Base-by-base conservation (phyloP, 352 stramenopile genomes). In the Globisporangium paddicum region DNA sequence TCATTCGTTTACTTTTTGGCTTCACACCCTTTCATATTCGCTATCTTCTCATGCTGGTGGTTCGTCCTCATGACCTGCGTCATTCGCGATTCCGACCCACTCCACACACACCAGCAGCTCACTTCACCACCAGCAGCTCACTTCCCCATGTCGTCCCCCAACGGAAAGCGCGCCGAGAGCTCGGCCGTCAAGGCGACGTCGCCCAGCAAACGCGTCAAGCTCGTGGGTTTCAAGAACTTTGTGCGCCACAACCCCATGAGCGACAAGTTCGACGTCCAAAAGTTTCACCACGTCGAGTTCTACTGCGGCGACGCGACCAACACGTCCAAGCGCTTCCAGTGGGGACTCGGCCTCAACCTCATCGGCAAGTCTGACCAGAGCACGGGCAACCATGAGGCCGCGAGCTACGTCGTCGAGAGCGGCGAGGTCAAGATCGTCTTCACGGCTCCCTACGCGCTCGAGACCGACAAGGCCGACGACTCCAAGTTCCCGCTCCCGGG, bases 261-360 rank as follows among this genome's bases (percentile, higher is more conserved):
- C 57, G 83, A 93, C 71, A 75, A 71, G 60, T 93, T 93, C 60
- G 73, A 86, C 42, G 69, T 90, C 60, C 74, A 81, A 45, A 77
- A 80, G 60, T 95, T 95, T 68, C 78, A 95, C 67, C 84, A 93
- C 75, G 64, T 95, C 51, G 86, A 93, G 63, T 93, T 95, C 64
- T 95, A 83, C 75, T 86, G 78, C 58, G 64, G 61, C 55, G 86
- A 95, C 57, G 86, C 86, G 37, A 93, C 83, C 35, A 93, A 91
- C 68, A 68, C 55, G 41, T 86, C 67, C 19, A 75, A 77, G 48
- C 83, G 89, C 55, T 97, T 98, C 68, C 60, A 67, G 14, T 95
- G 75, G 79, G 89, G 79, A 8, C 77, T 97, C 38, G 89, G 89
- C 45, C 89, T 97, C 73, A 70, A 76, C 38, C 68, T 86, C 37